phyloP scores from a whole-genome alignment of 768 basidiomycete species.

The Termitomyces sp. region DNA sequence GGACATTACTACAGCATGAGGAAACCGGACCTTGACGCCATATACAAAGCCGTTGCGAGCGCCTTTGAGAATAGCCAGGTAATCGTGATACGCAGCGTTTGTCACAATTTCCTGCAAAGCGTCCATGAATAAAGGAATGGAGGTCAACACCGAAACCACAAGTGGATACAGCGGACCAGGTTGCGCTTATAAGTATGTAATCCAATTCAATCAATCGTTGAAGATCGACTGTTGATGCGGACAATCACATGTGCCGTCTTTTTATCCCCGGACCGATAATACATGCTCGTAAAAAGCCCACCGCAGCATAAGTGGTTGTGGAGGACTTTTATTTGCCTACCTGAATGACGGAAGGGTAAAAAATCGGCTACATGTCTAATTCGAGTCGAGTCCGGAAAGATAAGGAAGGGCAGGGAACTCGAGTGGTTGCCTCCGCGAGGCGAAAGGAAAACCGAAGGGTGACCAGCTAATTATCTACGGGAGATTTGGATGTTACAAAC shows the following conservation, averaged over 20 bases:
- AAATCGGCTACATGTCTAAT: background rate
- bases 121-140: slow-evolving; percentile 19
- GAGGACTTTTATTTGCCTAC: background rate
- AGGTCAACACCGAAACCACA: background rate
- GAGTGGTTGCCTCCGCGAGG: background rate
- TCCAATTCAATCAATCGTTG: background rate
- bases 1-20: slow-evolving; percentile 96
- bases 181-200: background rate
- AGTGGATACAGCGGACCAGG: slow-evolving; percentile 1
- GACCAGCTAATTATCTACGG: background rate
- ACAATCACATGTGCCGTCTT: slow-evolving; percentile 16
- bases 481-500: background rate
- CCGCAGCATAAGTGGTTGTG: background rate
- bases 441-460: background rate
- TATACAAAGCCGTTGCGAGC: slow-evolving; percentile 88
- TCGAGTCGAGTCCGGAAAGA: background rate
- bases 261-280: background rate
- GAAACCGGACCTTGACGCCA: slow-evolving; percentile 88
- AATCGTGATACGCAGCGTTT: slow-evolving; percentile 82
- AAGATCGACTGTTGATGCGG: background rate
- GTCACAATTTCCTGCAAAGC: slow-evolving; percentile 42
- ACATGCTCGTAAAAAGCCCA: background rate
- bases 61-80: slow-evolving; percentile 90
- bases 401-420: background rate
- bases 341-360: background rate